phyloP scores from a whole-genome alignment of 208 protist species.

The Leishmania mexicana region DNA sequence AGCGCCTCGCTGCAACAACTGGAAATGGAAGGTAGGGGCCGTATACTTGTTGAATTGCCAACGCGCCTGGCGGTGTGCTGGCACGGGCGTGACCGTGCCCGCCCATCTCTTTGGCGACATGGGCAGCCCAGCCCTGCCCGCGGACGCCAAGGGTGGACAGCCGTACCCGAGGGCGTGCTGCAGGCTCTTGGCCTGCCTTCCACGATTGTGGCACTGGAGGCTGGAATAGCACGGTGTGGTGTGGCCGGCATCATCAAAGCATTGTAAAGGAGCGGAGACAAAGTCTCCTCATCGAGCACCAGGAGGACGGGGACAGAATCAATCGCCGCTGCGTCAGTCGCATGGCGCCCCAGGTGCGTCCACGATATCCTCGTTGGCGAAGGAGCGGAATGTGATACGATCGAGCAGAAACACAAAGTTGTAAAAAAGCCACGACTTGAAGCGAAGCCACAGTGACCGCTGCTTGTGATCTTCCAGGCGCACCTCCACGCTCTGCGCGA shows the following conservation, averaged over 20 bases:
- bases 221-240: too few relatives aligned
- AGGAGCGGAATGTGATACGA: constrained; percentile 74
- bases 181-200: too few relatives aligned
- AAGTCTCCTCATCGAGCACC: background rate
- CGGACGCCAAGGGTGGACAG: too few relatives aligned
- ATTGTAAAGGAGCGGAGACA: background rate
- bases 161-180: too few relatives aligned
- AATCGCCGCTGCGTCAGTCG: background rate
- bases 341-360: constrained; percentile 29
- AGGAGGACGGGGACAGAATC: background rate
- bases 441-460: constrained; percentile 71
- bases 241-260: too few relatives aligned
- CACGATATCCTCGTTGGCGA: constrained; percentile 56
- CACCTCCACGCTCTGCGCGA: constrained; percentile 68
- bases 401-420: constrained; percentile 71
- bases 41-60: background rate
- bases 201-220: too few relatives aligned
- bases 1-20: background rate
- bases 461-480: constrained; percentile 64
- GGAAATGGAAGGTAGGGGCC: background rate
- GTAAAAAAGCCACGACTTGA: constrained; percentile 85
- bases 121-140: too few relatives aligned
- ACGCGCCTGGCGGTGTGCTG: background rate
- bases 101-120: background rate
- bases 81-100: background rate